Evolutionary conservation across 805 yeast species (phyloP).

Genomic region (Lipomyces sp.): DNA sequence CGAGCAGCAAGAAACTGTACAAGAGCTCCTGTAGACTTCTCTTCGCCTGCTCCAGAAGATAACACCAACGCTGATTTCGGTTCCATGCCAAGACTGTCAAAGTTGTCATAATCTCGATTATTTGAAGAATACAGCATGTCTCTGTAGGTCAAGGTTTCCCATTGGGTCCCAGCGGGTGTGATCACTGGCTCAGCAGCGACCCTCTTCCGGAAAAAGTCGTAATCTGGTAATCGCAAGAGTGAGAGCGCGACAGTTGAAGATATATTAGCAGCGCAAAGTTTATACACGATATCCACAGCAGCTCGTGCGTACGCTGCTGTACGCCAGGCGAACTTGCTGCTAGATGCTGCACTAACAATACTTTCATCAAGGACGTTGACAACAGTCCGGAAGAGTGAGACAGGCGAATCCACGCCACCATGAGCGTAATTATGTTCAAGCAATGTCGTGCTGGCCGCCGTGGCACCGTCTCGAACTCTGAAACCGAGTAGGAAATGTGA

Average conservation of each 20-base stretch:
- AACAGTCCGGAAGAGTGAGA: slow-evolving; percentile 62
- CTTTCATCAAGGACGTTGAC: slow-evolving; percentile 52
- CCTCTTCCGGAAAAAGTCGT: slow-evolving; percentile 24
- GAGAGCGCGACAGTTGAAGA: slow-evolving; percentile 59
- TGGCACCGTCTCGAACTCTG: slow-evolving; percentile 56
- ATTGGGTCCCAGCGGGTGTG: slow-evolving; percentile 13
- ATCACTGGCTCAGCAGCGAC: slow-evolving; percentile 21
- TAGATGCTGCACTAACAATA: not conserved
- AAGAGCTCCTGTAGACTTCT: slow-evolving; percentile 16
- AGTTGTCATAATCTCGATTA: slow-evolving; percentile 6
- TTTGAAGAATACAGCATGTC: slow-evolving; percentile 7
- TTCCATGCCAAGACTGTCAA: not conserved
- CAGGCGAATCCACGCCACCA: slow-evolving; percentile 58
- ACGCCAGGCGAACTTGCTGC: not conserved
- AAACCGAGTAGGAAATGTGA: slow-evolving; percentile 83
- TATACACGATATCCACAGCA: slow-evolving; percentile 64
- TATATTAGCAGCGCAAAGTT: slow-evolving; percentile 60
- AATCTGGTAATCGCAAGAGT: slow-evolving; percentile 51
- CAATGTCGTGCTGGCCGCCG: slow-evolving; percentile 49
- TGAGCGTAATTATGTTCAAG: slow-evolving; percentile 39
- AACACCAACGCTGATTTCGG: not conserved
- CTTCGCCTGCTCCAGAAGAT: slow-evolving; percentile 18
- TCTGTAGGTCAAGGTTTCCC: slow-evolving; percentile 19
- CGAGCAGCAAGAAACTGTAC: slow-evolving; percentile 32
- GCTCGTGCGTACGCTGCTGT: slow-evolving; percentile 53